A percentile compares a stretch with the other conserved stretches of the same genome.
phyloP scores from a whole-genome alignment of 2,329 filamentous ascomycete genomes.

The Eutypella sp. region DNA sequence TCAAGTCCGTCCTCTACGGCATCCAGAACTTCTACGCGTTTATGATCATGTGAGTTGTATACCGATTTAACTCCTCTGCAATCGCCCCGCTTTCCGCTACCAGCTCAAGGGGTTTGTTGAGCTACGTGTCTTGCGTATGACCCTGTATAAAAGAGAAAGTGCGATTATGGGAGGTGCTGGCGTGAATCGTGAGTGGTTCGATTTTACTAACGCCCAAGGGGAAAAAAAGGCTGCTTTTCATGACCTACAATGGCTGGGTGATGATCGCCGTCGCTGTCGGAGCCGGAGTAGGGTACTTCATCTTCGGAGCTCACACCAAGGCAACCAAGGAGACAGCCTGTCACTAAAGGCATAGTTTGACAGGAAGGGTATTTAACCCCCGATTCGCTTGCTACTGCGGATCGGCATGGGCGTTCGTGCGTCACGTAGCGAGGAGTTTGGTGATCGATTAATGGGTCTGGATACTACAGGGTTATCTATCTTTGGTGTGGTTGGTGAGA shows the following conservation, averaged over 20 bases:
- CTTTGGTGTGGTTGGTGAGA: too few relatives aligned
- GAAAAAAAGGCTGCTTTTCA: conserved; percentile 80
- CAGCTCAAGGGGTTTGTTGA: too few relatives aligned
- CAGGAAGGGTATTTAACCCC: too few relatives aligned
- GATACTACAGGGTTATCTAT: too few relatives aligned
- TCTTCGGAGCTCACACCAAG: conserved; percentile 68
- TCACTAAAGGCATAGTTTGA: conserved; percentile 58
- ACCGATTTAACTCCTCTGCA: background rate
- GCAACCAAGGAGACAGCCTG: conserved; percentile 85
- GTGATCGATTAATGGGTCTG: too few relatives aligned
- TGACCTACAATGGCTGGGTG: conserved; percentile 99
- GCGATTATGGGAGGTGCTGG: too few relatives aligned
- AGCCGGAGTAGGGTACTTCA: conserved; percentile 80
- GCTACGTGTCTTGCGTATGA: background rate
- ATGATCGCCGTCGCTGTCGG: conserved; percentile 89
- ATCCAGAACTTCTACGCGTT: conserved; percentile 98
- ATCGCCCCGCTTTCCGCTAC: background rate
- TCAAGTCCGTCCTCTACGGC: conserved; percentile 81
- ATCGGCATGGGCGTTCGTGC: too few relatives aligned
- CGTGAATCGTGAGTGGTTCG: too few relatives aligned
- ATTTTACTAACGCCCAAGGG: background rate
- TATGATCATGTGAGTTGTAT: conserved; percentile 89
- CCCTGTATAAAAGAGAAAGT: too few relatives aligned
- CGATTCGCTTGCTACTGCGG: too few relatives aligned
- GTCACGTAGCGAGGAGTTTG: too few relatives aligned